Evolutionary conservation across 2,329 filamentous ascomycete species (phyloP), one percentile per base, ranked within the genome.

Genomic region (Dryadomyces quercivorus): DNA sequence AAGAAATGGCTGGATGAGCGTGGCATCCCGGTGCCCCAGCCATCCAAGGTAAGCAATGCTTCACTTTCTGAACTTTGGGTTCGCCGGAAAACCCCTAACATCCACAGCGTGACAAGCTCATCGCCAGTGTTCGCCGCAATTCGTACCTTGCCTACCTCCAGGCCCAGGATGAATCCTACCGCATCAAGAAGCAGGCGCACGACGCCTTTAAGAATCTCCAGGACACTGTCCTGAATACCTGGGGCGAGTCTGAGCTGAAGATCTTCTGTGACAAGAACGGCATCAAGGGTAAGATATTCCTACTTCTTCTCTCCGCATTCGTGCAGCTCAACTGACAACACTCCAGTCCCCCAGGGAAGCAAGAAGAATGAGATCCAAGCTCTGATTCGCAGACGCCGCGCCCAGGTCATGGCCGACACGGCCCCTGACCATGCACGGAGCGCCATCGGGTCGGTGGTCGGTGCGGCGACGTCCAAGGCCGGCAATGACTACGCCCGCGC

Each of bases 1-100:
- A 97, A 97, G 76, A 80, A 87, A 61, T 98, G 88, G 86, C 84
- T 96, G 49, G 93, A 97, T 64, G 84, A 85, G 61, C 82, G 89
- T 61, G 93, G 93, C 52, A 83, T 92, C 69, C 85, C 88, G 13
- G 87, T 81, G 54, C 92, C 93, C 57, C 92, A 97, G 68, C 86
- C 89, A 34, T 81, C 81, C 50, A 84, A 75, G 57, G 72, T 74
- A 63, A 62, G 71, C 55, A 15, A 5, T 1, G 9, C 13, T 21
- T 15, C 7, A 10, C 2, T n/a, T n/a, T 15, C 9, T 9, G 10
- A 26, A 48, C 10, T 34, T 5, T 12, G 20, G 6, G 3, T 20
- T 1, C 21, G 2, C 1, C 4, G 16, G n/a, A 20, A 13, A 45
- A 9, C 1, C 5, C 8, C 9, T 31, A 9, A 18, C n/a, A 2